Evolutionary conservation across 2,329 filamentous ascomycete genomes (phyloP), one percentile per base, ranked within the genome.

Genomic region (Cyclaneusma minus): DNA sequence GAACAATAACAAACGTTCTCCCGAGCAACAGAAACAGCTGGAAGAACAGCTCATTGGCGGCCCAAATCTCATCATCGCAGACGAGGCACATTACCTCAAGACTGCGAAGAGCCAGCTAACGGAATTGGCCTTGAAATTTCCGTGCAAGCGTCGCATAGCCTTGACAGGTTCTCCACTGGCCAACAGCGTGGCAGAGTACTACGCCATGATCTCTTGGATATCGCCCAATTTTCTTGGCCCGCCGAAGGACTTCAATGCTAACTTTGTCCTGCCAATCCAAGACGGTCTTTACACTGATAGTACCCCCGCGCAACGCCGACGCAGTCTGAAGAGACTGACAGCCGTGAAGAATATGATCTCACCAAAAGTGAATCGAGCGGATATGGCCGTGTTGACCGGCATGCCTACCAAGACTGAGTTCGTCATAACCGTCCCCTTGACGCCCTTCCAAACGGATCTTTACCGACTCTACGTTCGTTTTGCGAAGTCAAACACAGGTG

Each of bases 181-280:
- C 4, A 94, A 93, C 43, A 79, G 82, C 27, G 69, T 93, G 1
- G 56, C 65, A 15, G 85, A 94, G 40, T 92, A 92, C 43, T 83
- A 75, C 43, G 56, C 72, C n/a, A 81, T 92, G 68, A 76, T 93
- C 31, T 67, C 85, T 35, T 93, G 83, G 82, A 71, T 89, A 26
- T 74, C 81, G 2, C 79, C 80, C 0, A 69, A 68, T 13, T 93
- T 81, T 44, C 59, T 93, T 3, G 83, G 82, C 1, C 60, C 66
- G 3, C 50, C 62, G 7, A 41, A 50, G 1, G 75, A 85, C 41
- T 94, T 94, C 47, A 63, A 59, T 12, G 46, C 58, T 1, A 64
- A 72, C n/a, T 93, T 77, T 43, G 64, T 70, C 4, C 62, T 60
- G 3, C 80, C 81, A 0, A 93, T 94, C 35, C 60, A 74, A 28